Evolutionary conservation across 345 rosid species (phyloP), one percentile per base, ranked within the genome.

Genomic region (Brassica nigra): DNA sequence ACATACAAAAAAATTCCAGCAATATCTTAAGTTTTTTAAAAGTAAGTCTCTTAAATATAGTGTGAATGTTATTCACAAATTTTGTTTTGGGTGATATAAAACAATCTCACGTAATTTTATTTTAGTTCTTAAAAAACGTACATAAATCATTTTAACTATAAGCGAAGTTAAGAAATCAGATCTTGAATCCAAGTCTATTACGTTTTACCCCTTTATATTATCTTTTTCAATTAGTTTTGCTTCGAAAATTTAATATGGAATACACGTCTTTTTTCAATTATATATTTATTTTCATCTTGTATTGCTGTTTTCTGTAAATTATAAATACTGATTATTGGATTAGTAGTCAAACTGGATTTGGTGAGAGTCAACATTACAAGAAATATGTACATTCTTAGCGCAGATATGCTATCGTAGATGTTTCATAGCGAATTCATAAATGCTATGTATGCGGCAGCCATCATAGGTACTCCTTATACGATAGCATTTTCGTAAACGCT

Each of bases 291-390:
- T 37, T 70, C 20, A 47, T 62, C 16, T 52, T 71, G 2, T 54
- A 29, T 52, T 65, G 34, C 57, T 55, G 59, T 18, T 12, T 65
- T 44, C 3, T 36, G 71, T 55, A 55, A 16, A 62, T 34, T 52
- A 42, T 23, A 68, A 39, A 47, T 49, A 23, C 55, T 63, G 66
- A 29, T 66, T 18, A 16, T 65, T 64, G 71, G 65, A 62, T 39
- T 65, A 16, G 28, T 71, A 14, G 61, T 65, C 30, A 70, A 69
- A 11, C 39, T 63, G 29, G 62, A 33, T 33, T 2, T 70, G 37
- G 30, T 23, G 14, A 70, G 65, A 62, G 58, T 59, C 65, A 54
- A 23, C 27, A 23, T 23, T 23, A 23, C 27, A 23, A 23, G 27
- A 23, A 23, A 23, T 23, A 23, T 23, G 27, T 23, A 23, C 27